A percentile compares a stretch with the other conserved stretches of the same genome.
phyloP scores from a whole-genome alignment of 1,284 basidiomycete genomes.

The Ustilago loliicola region DNA sequence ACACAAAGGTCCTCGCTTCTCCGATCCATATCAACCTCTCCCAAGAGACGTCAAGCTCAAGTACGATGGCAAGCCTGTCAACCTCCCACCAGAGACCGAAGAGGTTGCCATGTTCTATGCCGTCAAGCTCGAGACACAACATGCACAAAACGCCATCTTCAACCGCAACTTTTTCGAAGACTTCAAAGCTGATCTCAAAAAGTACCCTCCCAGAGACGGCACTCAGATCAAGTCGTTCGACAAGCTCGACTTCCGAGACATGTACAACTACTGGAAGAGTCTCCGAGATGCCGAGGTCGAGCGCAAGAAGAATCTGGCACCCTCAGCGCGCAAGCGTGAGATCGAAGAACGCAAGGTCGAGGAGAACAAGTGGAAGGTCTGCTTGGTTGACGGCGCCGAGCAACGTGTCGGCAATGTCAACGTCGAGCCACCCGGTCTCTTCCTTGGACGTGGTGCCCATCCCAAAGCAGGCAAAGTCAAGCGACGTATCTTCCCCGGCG shows the following conservation, averaged over 20 bases:
- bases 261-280: slow-evolving; percentile 84
- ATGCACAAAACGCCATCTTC: slow-evolving; percentile 89
- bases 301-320: slow-evolving; percentile 88
- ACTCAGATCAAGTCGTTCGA: slow-evolving; percentile 83
- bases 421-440: slow-evolving; percentile 96
- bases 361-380: slow-evolving; percentile 87
- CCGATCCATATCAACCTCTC: slow-evolving; percentile 89
- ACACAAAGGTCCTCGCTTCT: slow-evolving; percentile 95
- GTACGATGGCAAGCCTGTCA: slow-evolving; percentile 86
- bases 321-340: slow-evolving; percentile 73
- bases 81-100: slow-evolving; percentile 87
- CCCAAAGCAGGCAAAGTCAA: slow-evolving; percentile 97
- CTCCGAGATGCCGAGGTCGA: slow-evolving; percentile 83
- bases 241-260: slow-evolving; percentile 92
- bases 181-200: slow-evolving; percentile 82
- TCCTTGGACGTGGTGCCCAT: slow-evolving; percentile 97
- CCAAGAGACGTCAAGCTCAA: slow-evolving; percentile 91
- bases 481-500: slow-evolving; percentile 73
- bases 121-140: slow-evolving; percentile 91
- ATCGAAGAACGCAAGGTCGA: slow-evolving; percentile 87
- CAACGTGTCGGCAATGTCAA: slow-evolving; percentile 99
- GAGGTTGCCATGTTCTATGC: slow-evolving; percentile 98
- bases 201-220: slow-evolving; percentile 82
- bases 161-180: slow-evolving; percentile 97
- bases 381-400: slow-evolving; percentile 91